Evolutionary conservation across 2,329 filamentous ascomycete genomes (phyloP).

Genomic region (Fusarium chlamydosporum): DNA sequence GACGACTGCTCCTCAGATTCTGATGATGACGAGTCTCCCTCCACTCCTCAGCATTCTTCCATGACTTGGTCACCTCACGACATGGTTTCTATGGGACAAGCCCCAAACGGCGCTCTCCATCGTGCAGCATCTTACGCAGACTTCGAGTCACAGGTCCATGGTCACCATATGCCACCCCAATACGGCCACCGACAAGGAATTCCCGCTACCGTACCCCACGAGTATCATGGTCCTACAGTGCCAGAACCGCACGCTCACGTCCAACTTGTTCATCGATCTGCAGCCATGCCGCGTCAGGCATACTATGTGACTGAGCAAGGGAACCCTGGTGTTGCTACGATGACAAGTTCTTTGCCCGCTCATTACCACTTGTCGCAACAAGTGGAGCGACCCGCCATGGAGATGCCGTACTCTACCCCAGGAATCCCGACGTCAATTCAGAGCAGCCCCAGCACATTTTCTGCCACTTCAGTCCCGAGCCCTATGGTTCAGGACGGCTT

Average conservation of each 20-base stretch:
- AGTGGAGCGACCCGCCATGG: slow-evolving; percentile 62
- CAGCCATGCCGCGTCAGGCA: slow-evolving; percentile 62
- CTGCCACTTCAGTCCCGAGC: slow-evolving; percentile 67
- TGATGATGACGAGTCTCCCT: slow-evolving; percentile 71
- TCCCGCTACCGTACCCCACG: slow-evolving; percentile 58
- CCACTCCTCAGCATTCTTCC: slow-evolving; percentile 68
- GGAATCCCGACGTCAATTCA: slow-evolving; percentile 66
- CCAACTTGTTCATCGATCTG: slow-evolving; percentile 65
- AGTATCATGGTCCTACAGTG: slow-evolving; percentile 61
- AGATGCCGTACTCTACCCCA: slow-evolving; percentile 66
- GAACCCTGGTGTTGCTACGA: slow-evolving; percentile 73
- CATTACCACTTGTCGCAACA: slow-evolving; percentile 68
- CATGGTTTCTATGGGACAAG: slow-evolving; percentile 57
- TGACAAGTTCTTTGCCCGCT: slow-evolving; percentile 67
- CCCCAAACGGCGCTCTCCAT: slow-evolving; percentile 60
- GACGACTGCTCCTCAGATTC: slow-evolving; percentile 70
- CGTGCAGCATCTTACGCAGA: slow-evolving; percentile 69
- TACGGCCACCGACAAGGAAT: slow-evolving; percentile 65
- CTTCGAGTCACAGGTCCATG: slow-evolving; percentile 65
- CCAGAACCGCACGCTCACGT: slow-evolving; percentile 62
- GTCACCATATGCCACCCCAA: slow-evolving; percentile 56
- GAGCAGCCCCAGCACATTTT: slow-evolving; percentile 72
- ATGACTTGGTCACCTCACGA: slow-evolving; percentile 67
- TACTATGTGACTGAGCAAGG: slow-evolving; percentile 73
- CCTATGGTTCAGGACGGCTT: slow-evolving; percentile 67